These are phyloP conservation scores for Aspergillus pseudoterreus DNA, from an alignment of 2,329 filamentous ascomycete genomes.

Conservation along the genomic window DNA sequence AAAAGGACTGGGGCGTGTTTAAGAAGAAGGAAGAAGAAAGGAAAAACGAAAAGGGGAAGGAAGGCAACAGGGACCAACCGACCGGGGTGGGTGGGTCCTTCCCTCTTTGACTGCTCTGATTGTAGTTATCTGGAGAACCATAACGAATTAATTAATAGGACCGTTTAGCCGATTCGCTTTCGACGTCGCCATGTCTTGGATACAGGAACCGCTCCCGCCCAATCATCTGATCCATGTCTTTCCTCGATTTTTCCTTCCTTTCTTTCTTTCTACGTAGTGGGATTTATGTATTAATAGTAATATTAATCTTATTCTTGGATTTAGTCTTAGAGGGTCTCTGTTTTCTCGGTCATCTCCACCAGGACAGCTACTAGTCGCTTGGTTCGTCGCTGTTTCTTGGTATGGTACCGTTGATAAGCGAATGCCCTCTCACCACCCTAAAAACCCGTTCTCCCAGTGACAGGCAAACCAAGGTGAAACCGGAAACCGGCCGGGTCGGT, in stretches of 20 bases:
- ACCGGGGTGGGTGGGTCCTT: too few relatives aligned
- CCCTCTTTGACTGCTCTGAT: too few relatives aligned
- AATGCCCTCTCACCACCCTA: too few relatives aligned
- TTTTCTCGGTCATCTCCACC: too few relatives aligned
- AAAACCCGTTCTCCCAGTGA: too few relatives aligned
- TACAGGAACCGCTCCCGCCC: slow-evolving; percentile 6
- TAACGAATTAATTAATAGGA: not conserved
- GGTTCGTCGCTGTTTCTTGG: not conserved
- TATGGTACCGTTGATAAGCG: not conserved
- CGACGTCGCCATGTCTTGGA: not conserved
- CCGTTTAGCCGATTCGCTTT: not conserved
- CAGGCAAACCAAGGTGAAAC: too few relatives aligned
- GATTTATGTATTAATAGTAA: too few relatives aligned
- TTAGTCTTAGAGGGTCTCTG: too few relatives aligned
- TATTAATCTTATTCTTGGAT: too few relatives aligned
- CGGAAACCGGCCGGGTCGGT: too few relatives aligned
- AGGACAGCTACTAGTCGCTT: not conserved
- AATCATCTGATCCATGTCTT: slow-evolving; percentile 1
- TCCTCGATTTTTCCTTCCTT: not conserved
- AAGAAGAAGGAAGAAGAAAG: slow-evolving; percentile 4
- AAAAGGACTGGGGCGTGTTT: not conserved
- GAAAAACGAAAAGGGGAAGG: slow-evolving; percentile 8
- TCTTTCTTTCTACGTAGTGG: too few relatives aligned
- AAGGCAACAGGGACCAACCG: not conserved
- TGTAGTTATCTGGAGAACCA: not conserved